phyloP scores from a whole-genome alignment of 805 yeast genomes.

The Blastobotrys americana region DNA sequence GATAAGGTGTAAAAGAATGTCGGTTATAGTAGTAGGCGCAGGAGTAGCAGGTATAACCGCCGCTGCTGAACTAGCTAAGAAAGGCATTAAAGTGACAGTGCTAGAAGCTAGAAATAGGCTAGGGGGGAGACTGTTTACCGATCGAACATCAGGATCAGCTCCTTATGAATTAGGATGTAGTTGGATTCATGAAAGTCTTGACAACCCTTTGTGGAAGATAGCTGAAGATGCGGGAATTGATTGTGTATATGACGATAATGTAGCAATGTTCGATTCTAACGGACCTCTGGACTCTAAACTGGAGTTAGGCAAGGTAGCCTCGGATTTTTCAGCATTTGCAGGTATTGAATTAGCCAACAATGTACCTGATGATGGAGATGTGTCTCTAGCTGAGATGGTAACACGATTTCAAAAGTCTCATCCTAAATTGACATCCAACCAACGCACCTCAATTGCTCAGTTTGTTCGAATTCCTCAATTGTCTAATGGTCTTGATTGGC shows the following conservation, averaged over 20 bases:
- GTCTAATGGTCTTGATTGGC: slow-evolving; percentile 7
- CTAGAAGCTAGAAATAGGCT: slow-evolving; percentile 60
- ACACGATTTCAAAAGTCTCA: slow-evolving; percentile 7
- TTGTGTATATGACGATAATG: slow-evolving; percentile 9
- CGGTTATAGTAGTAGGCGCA: slow-evolving; percentile 57
- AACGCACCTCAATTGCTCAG: slow-evolving; percentile 2
- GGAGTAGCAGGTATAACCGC: slow-evolving; percentile 75
- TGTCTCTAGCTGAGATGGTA: slow-evolving; percentile 9
- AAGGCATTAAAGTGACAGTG: slow-evolving; percentile 43
- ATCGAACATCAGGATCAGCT: slow-evolving; percentile 29
- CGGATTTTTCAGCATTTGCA: slow-evolving; percentile 10
- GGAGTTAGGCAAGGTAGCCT: slow-evolving; percentile 7
- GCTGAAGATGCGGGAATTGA: slow-evolving; percentile 7
- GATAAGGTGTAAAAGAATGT: too few relatives aligned
- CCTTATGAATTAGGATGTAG: slow-evolving; percentile 67
- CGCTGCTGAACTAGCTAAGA: slow-evolving; percentile 42
- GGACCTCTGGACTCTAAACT: slow-evolving; percentile 9
- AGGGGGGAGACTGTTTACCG: slow-evolving; percentile 61
- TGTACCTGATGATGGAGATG: slow-evolving; percentile 3
- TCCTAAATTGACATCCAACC: slow-evolving; percentile 26
- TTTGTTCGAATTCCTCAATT: slow-evolving; percentile 6
- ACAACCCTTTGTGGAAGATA: slow-evolving; percentile 46
- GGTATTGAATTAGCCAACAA: slow-evolving; percentile 7
- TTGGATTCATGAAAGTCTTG: slow-evolving; percentile 75
- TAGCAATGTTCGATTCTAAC: slow-evolving; percentile 3